Base-by-base conservation (phyloP, 768 basidiomycete species). In the Candolleomyces aberdarensis region DNA sequence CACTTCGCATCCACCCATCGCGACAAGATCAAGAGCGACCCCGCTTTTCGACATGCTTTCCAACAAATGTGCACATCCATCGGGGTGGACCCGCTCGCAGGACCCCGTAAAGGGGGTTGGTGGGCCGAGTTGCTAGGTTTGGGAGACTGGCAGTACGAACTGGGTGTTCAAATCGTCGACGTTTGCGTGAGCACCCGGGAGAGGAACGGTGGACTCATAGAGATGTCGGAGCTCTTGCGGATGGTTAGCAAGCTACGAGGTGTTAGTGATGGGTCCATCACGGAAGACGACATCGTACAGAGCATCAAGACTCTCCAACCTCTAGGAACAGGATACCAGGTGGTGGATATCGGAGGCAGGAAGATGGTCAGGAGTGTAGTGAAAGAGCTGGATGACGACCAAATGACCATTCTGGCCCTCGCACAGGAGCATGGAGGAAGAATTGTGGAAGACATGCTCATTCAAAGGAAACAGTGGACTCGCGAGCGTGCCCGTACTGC, bases 21-120 rank as follows among this genome's bases (percentile, higher is more conserved):
- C 54, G 85, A 89, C 47, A 85, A 89, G 59, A 98, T 99, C 69
- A 84, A 85, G 60, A 79, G 80, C 55, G 91, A 96, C 65, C 94
- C 96, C 1, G 81, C 83, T 3, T 96, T 99, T 72, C 83, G 97
- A 4, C 90, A 89, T 79, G 89, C 86, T 19, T 98, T 98, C 75
- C 92, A 95, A 65, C 89, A 92, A 61, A 97, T 99, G 94, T 99
- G 97, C 71, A 84, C 90, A 2, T 87, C 89, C 15, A 92, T 99
- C 59, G 94, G 94, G 36, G 94, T 99, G 22, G 97, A 98, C 71
- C 96, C 96, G 1, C 84, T 98, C 20, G 89, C 92, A 1, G 94
- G 93, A 0, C 90, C 92, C 0, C 78, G 89, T 46, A 86, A 86
- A 67, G 92, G 91, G 41, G 93, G 94, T 2, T 92, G 92, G 86